Conservation (phyloP, 805 yeast species). For the Nakazawaea ishiwadae region DNA sequence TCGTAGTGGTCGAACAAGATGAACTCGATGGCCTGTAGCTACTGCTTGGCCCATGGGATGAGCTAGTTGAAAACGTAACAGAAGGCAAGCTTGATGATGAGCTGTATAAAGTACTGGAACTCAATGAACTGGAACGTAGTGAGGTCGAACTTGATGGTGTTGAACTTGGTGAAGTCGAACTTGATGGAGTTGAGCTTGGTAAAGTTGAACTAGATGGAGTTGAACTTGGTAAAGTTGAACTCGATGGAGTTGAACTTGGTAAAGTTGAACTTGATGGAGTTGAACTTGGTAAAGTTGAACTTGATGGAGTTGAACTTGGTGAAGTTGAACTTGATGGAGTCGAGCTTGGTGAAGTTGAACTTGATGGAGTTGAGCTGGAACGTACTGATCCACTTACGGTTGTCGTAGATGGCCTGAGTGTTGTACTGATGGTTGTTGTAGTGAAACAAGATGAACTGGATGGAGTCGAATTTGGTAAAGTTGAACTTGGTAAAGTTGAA, state of each 20-base stretch:
- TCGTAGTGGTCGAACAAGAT: too few species aligned
- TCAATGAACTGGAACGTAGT: not conserved
- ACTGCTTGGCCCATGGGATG: too few species aligned
- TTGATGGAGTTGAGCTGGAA: not conserved
- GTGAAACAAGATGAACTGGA: not conserved
- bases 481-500: not conserved
- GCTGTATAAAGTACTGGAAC: not conserved
- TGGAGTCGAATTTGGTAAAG: not conserved
- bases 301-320: not conserved
- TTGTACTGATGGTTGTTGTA: too few species aligned
- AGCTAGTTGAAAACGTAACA: too few species aligned
- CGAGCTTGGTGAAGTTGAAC: not conserved
- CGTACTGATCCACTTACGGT: not conserved
- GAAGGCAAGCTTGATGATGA: too few species aligned
- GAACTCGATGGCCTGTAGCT: too few species aligned
- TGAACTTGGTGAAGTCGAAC: constrained; percentile 1
- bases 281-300: constrained; percentile 1
- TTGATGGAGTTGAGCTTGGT: not conserved
- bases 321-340: not conserved
- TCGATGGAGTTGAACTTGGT: not conserved
- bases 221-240: constrained; percentile 1
- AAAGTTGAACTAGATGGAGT: constrained; percentile 1
- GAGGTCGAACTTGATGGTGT: not conserved
- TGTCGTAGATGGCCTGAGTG: not conserved
- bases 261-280: not conserved